Percentiles rank a stretch among this genome's conserved stretches.
These are phyloP conservation scores for Leptographium wingfieldii DNA, from an alignment of 2,329 filamentous ascomycete genomes.

Conservation along the genomic window DNA sequence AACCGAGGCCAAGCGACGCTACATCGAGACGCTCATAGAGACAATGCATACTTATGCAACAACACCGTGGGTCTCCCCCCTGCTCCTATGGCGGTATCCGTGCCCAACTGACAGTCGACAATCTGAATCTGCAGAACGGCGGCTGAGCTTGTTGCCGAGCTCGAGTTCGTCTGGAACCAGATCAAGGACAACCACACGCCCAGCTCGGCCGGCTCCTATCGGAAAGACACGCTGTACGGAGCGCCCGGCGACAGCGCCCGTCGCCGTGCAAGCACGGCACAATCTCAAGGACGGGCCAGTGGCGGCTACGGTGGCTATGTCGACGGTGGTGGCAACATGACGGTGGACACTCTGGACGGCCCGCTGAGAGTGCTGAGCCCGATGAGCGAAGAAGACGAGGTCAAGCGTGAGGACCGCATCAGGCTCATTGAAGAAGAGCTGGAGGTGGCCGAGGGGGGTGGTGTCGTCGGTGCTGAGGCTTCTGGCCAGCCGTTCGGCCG, in stretches of 20 bases:
- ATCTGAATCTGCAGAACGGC: constrained; percentile 45
- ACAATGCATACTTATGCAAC: constrained; percentile 96
- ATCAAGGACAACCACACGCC: constrained; percentile 75
- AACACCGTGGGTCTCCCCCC: constrained; percentile 46
- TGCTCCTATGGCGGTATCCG: not conserved
- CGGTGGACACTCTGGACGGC: constrained; percentile 13
- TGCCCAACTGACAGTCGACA: not conserved
- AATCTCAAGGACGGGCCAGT: constrained; percentile 1
- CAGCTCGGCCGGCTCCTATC: constrained; percentile 41
- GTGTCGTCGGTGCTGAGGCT: too few species aligned
- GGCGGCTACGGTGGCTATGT: not conserved
- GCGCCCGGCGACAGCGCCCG: not conserved
- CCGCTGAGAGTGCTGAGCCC: constrained; percentile 66
- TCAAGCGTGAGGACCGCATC: constrained; percentile 40
- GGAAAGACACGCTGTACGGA: constrained; percentile 25
- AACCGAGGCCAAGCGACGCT: constrained; percentile 87
- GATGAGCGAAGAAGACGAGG: constrained; percentile 72
- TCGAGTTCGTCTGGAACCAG: constrained; percentile 99
- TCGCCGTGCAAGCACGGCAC: constrained; percentile 1
- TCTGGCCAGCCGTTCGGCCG: not conserved
- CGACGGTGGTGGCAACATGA: not conserved
- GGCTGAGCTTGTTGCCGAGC: constrained; percentile 74
- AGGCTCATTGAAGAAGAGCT: constrained; percentile 22
- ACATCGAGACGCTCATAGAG: constrained; percentile 86
- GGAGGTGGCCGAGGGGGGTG: constrained; percentile 23